A percentile compares a stretch with the other conserved stretches of the same genome.
Conservation (phyloP, 768 basidiomycete species). For the Cyclocybe aegerita region DNA sequence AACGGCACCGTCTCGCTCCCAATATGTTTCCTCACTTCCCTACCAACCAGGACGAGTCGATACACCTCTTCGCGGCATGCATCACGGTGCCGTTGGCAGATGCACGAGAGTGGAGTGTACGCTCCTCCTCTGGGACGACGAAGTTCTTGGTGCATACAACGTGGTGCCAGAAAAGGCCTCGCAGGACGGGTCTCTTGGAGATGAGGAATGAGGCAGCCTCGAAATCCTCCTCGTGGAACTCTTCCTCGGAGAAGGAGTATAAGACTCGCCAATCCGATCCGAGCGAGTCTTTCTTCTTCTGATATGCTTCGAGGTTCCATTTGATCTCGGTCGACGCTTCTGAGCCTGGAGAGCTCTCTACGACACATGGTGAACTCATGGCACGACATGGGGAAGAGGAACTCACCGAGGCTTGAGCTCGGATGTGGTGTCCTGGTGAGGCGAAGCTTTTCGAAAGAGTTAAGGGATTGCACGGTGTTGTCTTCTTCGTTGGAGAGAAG, state of each 20-base stretch:
- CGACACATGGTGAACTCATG: neutral
- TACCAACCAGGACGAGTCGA: slow-evolving; percentile 21
- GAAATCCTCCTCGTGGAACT: slow-evolving; percentile 22
- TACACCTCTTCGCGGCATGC: slow-evolving; percentile 11
- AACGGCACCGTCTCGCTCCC: slow-evolving; percentile 21
- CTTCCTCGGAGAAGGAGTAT: slow-evolving; percentile 27
- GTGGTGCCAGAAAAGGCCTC: slow-evolving; percentile 22
- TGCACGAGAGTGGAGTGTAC: neutral
- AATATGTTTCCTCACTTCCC: slow-evolving; percentile 21
- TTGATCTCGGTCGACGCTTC: slow-evolving; percentile 7
- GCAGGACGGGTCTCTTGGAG: slow-evolving; percentile 12
- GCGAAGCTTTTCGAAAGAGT: slow-evolving; percentile 21
- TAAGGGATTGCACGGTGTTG: slow-evolving; percentile 18
- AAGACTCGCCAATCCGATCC: slow-evolving; percentile 20
- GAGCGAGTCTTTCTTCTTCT: slow-evolving; percentile 4
- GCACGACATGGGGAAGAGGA: neutral
- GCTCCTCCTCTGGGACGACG: slow-evolving; percentile 20
- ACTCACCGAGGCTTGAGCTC: slow-evolving; percentile 4
- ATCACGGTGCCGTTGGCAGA: neutral
- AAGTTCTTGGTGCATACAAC: slow-evolving; percentile 23
- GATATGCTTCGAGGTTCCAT: slow-evolving; percentile 22
- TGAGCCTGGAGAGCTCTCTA: slow-evolving; percentile 2
- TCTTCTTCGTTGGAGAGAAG: slow-evolving; percentile 22
- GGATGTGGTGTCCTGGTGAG: slow-evolving; percentile 15
- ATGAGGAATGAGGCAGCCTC: slow-evolving; percentile 23